Conservation (phyloP, 768 basidiomycete genomes). For the Phanerochaete sordida region DNA sequence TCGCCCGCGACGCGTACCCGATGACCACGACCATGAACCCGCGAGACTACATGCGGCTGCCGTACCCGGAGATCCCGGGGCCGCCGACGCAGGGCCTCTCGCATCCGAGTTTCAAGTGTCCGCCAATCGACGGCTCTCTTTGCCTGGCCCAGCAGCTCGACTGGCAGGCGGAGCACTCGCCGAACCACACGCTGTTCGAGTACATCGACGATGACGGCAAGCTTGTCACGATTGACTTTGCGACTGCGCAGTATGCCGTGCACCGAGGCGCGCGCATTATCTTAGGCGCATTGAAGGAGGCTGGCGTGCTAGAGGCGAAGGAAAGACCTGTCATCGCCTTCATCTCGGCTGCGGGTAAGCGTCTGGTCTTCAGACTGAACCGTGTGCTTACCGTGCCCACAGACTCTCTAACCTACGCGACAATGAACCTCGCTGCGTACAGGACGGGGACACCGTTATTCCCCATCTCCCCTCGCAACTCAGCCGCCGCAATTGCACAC, state of each 20-base stretch:
- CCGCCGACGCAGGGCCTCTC: neutral
- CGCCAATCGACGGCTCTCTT: slow-evolving; percentile 31
- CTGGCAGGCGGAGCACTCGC: slow-evolving; percentile 28
- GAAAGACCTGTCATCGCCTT: neutral
- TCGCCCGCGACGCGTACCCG: neutral
- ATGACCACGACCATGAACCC: neutral
- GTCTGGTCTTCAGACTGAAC: too few species aligned
- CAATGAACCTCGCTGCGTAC: neutral
- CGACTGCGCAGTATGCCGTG: slow-evolving; percentile 2
- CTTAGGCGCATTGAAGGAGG: neutral
- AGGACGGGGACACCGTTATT: slow-evolving; percentile 13
- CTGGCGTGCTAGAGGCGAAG: neutral
- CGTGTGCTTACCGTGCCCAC: neutral
- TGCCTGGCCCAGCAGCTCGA: slow-evolving; percentile 32
- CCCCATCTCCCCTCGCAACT: slow-evolving; percentile 24
- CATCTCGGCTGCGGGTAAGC: neutral
- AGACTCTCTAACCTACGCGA: slow-evolving; percentile 7
- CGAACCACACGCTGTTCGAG: slow-evolving; percentile 28
- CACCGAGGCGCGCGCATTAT: slow-evolving; percentile 5
- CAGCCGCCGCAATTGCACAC: slow-evolving; percentile 25
- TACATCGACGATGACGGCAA: slow-evolving; percentile 16
- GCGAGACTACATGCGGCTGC: neutral
- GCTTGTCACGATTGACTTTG: slow-evolving; percentile 10
- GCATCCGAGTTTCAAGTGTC: slow-evolving; percentile 24
- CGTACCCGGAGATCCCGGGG: neutral